Conservation (phyloP, 2,329 filamentous ascomycete species). For the Ascocoryne sarcoides region DNA sequence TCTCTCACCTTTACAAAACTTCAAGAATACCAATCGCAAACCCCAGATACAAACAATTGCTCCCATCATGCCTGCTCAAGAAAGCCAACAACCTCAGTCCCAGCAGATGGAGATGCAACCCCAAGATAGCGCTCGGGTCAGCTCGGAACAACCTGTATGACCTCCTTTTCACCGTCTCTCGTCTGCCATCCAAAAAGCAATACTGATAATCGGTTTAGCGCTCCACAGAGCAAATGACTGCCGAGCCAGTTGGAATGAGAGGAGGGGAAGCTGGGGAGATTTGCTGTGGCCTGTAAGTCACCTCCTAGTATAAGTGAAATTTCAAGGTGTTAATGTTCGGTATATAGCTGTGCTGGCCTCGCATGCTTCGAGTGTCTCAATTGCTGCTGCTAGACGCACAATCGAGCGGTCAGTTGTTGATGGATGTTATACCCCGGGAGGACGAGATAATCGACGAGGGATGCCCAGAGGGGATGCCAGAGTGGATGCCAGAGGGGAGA, state of each 20-base stretch:
- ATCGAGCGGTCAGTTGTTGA: background rate
- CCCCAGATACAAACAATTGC: background rate
- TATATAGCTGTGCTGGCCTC: conserved; percentile 21
- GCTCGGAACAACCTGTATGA: conserved; percentile 23
- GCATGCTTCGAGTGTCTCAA: conserved; percentile 26
- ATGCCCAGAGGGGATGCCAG: too few species aligned
- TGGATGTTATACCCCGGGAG: background rate
- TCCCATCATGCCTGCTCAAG: conserved; percentile 25
- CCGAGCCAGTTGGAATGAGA: conserved; percentile 22
- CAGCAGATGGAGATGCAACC: conserved; percentile 21
- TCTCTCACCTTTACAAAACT: background rate
- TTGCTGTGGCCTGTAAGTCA: conserved; percentile 25
- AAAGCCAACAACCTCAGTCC: conserved; percentile 22
- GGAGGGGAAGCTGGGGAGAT: conserved; percentile 19
- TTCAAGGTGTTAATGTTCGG: conserved; percentile 1
- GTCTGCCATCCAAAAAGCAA: too few species aligned
- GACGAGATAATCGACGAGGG: too few species aligned
- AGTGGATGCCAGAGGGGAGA: too few species aligned
- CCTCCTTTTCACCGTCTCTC: conserved; percentile 6
- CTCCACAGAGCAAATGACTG: conserved; percentile 22
- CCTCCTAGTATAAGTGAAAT: background rate
- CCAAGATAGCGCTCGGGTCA: conserved; percentile 7
- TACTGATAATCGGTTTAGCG: too few species aligned
- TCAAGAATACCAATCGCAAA: background rate
- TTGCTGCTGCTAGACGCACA: conserved; percentile 23